Base-by-base conservation (phyloP, 768 basidiomycete species). In the Daedalea quercina region DNA sequence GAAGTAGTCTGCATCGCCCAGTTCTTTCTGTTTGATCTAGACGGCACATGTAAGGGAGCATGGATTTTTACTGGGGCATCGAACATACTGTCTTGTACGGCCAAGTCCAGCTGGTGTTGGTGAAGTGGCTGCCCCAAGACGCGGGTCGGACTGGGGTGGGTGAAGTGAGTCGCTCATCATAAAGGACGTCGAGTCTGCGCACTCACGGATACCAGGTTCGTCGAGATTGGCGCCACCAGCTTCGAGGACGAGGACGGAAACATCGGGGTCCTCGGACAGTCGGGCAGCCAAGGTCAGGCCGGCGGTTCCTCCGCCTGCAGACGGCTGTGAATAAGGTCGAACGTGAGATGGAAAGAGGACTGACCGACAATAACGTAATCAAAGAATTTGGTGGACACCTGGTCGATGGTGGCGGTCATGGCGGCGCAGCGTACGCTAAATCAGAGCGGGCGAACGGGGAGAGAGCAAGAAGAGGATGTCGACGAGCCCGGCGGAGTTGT, bases 211-310 rank as follows among this genome's bases (percentile, higher is more conserved):
- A 1, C 33, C 54, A 19, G 41, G 44, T n/a, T 58, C 57, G 9
- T 48, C 47, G 23, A 61, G n/a, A 34, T 61, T 58, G 8, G 57
- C 53, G 2, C 31, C 44, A 9, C 69, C 69, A 0, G 69, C 66
- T 52, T 71, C 70, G 33, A 71, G 56, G 12, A 75, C 68, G 42
- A 72, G 60, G 7, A 76, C 73, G 12, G 66, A 61, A 50, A 65
- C 65, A 41, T 63, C 51, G 1, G 65, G 57, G 54, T 75, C 70
- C 45, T 73, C 69, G 11, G 64, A 58, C 28, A 78, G 63, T 19
- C 75, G 63, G 1, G 66, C 66, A 11, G 73, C 75, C 23, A 76
- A 56, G 1, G 71, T 70, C 24, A 75, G 58, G 9, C 76, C 75
- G 2, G 72, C 70, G 19, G 60, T 61, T 37, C 60, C 60, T 12